phyloP scores from a whole-genome alignment of 345 rosid genomes.

The rapeseed (Brassica napus) region Da-Ae NC_063447.1:10250501-10251000 shows the following conservation, averaged over 20 bases:
- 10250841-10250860: constrained; percentile 50
- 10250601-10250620: constrained; percentile 89
- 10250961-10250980: not conserved
- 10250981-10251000: not conserved
- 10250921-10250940: too few relatives aligned
- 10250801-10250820: constrained; percentile 8
- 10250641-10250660: not conserved
- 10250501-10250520: constrained; percentile 2
- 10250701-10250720: constrained; percentile 7
- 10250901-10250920: not conserved
- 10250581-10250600: constrained; percentile 94
- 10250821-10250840: constrained; percentile 2
- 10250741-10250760: constrained; percentile 60
- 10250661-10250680: not conserved
- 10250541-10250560: constrained; percentile 63
- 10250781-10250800: constrained; percentile 24
- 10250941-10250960: not conserved
- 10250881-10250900: constrained; percentile 48
- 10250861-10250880: constrained; percentile 47
- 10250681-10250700: not conserved
- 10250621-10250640: constrained; percentile 74
- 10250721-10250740: constrained; percentile 86
- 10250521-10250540: constrained; percentile 40
- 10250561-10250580: constrained; percentile 77
- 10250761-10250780: constrained; percentile 31